Conservation (phyloP, 192 early-diverging fungal genomes). For the Coemansia sp. region DNA sequence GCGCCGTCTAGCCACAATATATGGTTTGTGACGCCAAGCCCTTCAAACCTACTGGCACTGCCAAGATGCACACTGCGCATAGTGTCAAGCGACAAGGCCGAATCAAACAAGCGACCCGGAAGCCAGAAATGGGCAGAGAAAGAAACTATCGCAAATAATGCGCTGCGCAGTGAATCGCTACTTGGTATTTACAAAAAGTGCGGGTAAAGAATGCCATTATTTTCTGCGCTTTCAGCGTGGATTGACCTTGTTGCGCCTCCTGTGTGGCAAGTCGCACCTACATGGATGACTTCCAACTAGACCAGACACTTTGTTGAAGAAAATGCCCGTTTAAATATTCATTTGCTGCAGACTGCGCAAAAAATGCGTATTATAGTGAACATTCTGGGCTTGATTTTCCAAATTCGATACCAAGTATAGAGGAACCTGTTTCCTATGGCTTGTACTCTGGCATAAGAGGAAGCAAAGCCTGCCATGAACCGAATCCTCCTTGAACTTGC, state of each 20-base stretch:
- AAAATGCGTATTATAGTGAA: background rate
- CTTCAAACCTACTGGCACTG: background rate
- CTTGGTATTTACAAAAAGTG: background rate
- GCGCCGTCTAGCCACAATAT: constrained; percentile 10
- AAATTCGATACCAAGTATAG: background rate
- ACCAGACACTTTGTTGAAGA: background rate
- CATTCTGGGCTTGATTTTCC: background rate
- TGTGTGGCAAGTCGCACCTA: background rate
- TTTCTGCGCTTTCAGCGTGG: background rate
- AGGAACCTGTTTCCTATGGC: background rate
- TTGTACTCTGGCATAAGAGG: background rate
- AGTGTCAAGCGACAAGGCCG: constrained; percentile 8
- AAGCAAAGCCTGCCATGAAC: background rate
- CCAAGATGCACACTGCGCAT: background rate
- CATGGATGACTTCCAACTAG: background rate
- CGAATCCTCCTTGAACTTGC: background rate
- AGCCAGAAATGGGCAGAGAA: constrained; percentile 2
- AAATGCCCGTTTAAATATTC: background rate
- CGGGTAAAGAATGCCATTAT: constrained; percentile 1
- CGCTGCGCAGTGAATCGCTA: background rate
- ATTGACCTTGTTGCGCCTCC: constrained; percentile 3
- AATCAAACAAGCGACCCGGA: background rate
- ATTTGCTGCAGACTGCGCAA: constrained; percentile 1
- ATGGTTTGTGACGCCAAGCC: constrained; percentile 7
- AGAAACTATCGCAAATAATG: constrained; percentile 6